Base-by-base conservation (phyloP, 2,329 filamentous ascomycete species). In the Pseudogymnoascus sp. region DNA sequence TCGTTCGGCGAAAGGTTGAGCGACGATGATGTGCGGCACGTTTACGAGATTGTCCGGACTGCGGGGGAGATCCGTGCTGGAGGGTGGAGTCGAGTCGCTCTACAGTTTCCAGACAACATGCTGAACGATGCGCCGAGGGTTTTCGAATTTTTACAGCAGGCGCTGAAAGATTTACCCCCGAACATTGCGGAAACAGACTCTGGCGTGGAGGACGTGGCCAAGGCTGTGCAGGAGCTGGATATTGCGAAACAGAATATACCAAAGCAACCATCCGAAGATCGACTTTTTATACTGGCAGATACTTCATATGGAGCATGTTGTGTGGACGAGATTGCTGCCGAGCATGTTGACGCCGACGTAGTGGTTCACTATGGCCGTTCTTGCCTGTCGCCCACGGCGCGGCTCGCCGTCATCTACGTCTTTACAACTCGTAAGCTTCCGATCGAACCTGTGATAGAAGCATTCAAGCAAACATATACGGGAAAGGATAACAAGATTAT, bases 61-160 rank as follows among this genome's bases (percentile, higher is more conserved):
- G 83, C 91, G 59, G 75, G 78, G 37, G 90, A 96, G 74, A 89
- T 99, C 55, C 80, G 80, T n/a, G 75, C 80, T 4, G 88, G 86
- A 45, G 81, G 81, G 73, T 96, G 91, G 83, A 83, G 78, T 65
- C 84, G 89, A 60, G 84, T 99, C 33, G 95, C 92, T 0, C 78
- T 99, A n/a, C 95, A 99, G 73, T 97, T 99, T 69, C 93, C 95
- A 0, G 95, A 99, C 76, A 82, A 88, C 28, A 96, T 97, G 91
- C 83, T 99, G 0, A 80, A 84, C 0, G 92, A 99, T 80, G 91
- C 90, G 7, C 88, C 91, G 4, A 82, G 88, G 63, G 90, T 97
- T 0, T 91, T 88, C 63, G 85, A 88, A 61, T 78, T 85, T 0
- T 75, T 96, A 65, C 79, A 79, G 62, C 76, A 78, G 49, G 82